Percentiles rank a stretch among this genome's conserved stretches.
Evolutionary conservation across 306 rosid species (phyloP).

Genomic region (Acacia melanoxylon): DNA sequence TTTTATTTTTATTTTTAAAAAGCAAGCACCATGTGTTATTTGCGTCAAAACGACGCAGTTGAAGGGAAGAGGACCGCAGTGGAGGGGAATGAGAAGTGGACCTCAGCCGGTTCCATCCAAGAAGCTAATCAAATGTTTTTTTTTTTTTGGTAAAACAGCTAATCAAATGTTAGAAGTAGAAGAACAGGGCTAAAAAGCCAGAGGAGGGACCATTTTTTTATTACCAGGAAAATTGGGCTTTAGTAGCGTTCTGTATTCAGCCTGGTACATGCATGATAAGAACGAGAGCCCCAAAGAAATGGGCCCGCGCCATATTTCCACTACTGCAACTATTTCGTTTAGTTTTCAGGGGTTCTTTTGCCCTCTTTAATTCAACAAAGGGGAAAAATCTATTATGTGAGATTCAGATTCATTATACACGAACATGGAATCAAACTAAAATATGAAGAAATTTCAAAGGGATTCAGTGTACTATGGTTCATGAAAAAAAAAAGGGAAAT

Average conservation of each 20-base stretch:
- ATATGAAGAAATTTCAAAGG: background rate
- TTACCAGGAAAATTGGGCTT: background rate
- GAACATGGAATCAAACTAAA: background rate
- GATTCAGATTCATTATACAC: background rate
- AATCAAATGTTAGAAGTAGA: background rate
- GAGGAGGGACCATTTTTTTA: background rate
- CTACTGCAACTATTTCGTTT: background rate
- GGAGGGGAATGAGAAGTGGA: too few species aligned
- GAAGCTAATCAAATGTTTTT: background rate
- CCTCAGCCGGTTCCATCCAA: too few species aligned
- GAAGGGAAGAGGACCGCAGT: too few species aligned
- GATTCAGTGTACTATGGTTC: background rate
- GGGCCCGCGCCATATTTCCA: background rate
- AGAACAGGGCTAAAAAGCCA: background rate
- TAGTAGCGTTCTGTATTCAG: background rate
- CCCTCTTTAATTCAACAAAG: background rate
- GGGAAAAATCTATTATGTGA: background rate
- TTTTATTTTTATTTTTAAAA: too few species aligned
- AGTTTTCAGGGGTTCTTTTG: background rate
- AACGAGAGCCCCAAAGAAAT: background rate
- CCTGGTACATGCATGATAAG: background rate
- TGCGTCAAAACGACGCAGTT: too few species aligned
- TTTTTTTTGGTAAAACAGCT: too few species aligned
- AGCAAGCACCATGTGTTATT: too few species aligned
- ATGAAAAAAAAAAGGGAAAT: background rate